phyloP scores from a whole-genome alignment of 768 basidiomycete species.

The Lactarius psammicola region DNA sequence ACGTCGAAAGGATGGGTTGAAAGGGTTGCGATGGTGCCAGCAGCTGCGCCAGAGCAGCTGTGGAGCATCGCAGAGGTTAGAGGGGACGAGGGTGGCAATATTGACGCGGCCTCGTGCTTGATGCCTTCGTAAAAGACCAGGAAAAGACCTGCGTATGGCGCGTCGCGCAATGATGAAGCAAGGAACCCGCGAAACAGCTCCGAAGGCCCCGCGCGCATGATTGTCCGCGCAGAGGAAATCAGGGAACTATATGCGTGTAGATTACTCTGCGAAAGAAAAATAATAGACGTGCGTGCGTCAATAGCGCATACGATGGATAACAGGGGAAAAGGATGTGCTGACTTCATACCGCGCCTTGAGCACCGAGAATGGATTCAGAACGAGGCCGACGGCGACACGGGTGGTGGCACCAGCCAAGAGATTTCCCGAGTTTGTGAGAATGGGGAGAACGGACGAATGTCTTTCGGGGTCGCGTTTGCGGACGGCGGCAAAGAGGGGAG shows the following conservation, averaged over 20 bases:
- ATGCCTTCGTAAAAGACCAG: conserved; percentile 85
- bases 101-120: conserved; percentile 68
- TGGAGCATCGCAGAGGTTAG: conserved; percentile 55
- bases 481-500: conserved; percentile 60
- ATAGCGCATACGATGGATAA: background rate
- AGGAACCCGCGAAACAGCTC: conserved; percentile 84
- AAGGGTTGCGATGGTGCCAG: conserved; percentile 81
- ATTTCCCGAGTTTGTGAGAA: conserved; percentile 75
- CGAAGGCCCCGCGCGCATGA: conserved; percentile 68
- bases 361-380: conserved; percentile 88
- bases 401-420: conserved; percentile 82
- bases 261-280: conserved; percentile 56
- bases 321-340: conserved; percentile 27
- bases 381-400: conserved; percentile 75
- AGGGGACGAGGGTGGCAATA: conserved; percentile 41
- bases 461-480: conserved; percentile 21
- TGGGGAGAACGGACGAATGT: conserved; percentile 59
- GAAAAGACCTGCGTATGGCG: conserved; percentile 91
- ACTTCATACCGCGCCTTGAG: conserved; percentile 93
- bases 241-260: conserved; percentile 70
- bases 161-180: conserved; percentile 89
- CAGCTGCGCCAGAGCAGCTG: conserved; percentile 67
- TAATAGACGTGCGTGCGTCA: background rate
- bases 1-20: conserved; percentile 93
- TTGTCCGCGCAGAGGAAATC: conserved; percentile 53